A percentile compares a stretch with the other conserved stretches of the same genome.
phyloP scores from a whole-genome alignment of 192 early-diverging fungal species.

The Coemansia sp. region DNA sequence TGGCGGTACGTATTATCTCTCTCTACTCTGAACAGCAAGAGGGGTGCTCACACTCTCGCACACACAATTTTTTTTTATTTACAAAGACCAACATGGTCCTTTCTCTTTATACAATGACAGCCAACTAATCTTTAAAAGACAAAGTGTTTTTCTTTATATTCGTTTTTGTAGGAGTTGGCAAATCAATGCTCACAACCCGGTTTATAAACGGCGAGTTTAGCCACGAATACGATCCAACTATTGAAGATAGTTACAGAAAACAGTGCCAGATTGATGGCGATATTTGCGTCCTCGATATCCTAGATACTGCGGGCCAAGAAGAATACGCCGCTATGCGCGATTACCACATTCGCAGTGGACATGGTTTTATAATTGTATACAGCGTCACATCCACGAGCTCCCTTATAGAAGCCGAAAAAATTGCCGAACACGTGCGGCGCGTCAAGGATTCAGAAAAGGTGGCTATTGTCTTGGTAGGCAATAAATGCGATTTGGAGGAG shows the following conservation, averaged over 20 bases:
- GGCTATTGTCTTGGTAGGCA: constrained; percentile 82
- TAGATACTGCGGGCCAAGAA: constrained; percentile 91
- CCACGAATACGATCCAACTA: constrained; percentile 94
- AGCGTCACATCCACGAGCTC: constrained; percentile 58
- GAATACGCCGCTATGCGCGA: constrained; percentile 80
- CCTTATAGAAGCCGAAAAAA: constrained; percentile 72
- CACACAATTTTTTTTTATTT: not conserved
- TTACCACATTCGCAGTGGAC: constrained; percentile 86
- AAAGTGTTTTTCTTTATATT: not conserved
- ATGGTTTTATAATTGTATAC: constrained; percentile 86
- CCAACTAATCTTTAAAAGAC: not conserved
- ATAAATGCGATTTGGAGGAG: constrained; percentile 87
- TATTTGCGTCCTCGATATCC: constrained; percentile 82
- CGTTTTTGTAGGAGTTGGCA: constrained; percentile 63
- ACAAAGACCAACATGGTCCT: not conserved
- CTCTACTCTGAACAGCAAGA: not conserved
- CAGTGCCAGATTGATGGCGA: constrained; percentile 81
- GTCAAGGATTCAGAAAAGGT: constrained; percentile 78
- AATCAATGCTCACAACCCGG: constrained; percentile 90
- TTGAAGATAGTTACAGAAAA: constrained; percentile 89
- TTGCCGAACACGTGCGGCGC: constrained; percentile 73
- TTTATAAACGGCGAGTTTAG: constrained; percentile 93
- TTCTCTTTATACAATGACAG: not conserved
- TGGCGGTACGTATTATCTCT: constrained; percentile 66
- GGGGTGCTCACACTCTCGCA: constrained; percentile 6